Conservation (phyloP, 257 asterid species). For the Thymus mandschuricus region DNA sequence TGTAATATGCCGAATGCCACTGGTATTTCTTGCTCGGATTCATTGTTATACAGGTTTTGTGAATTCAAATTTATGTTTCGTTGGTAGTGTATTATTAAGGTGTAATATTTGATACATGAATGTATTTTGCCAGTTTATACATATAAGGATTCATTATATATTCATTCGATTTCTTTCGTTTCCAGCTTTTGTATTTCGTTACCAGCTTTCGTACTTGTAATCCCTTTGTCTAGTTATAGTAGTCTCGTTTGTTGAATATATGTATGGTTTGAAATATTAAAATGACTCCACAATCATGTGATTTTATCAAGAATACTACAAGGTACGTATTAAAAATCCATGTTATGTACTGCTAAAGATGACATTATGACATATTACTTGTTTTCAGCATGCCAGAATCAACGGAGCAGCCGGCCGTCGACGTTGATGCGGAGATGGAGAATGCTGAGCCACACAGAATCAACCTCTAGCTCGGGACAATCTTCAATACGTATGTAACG, state of each 20-base stretch:
- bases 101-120: conserved; percentile 27
- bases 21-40: background rate
- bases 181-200: too few relatives aligned
- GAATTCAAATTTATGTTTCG: conserved; percentile 5
- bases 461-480: background rate
- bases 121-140: conserved; percentile 9
- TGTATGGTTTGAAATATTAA: too few relatives aligned
- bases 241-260: too few relatives aligned
- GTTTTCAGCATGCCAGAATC: too few relatives aligned
- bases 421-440: background rate
- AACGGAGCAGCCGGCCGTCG: background rate
- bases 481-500: background rate
- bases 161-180: background rate
- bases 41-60: conserved; percentile 1
- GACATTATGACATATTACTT: too few relatives aligned
- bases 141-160: background rate
- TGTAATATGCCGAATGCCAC: conserved; percentile 14
- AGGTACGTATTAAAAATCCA: too few relatives aligned
- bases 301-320: too few relatives aligned
- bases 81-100: background rate
- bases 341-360: too few relatives aligned
- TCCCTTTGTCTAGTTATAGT: too few relatives aligned
- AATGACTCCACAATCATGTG: too few relatives aligned
- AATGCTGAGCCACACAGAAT: background rate
- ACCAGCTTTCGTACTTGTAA: too few relatives aligned